phyloP scores from a whole-genome alignment of 306 rosid species.

The Inga leiocalycina region DNA sequence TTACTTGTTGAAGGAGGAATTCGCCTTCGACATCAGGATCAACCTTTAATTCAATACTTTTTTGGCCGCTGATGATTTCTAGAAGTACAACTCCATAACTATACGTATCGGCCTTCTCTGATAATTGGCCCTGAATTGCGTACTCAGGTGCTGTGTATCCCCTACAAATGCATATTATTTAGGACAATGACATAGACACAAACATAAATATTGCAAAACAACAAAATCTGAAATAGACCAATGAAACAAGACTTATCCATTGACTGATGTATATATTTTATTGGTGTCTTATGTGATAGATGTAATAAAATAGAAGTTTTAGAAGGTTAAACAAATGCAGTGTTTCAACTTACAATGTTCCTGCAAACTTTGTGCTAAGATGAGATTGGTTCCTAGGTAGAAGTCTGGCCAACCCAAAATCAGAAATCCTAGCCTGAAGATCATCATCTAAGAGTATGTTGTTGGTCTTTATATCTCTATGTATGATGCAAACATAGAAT shows the following conservation, averaged over 20 bases:
- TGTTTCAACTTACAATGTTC: slow-evolving; percentile 62
- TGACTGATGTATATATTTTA: background rate
- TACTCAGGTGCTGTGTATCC: slow-evolving; percentile 83
- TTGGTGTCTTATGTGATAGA: background rate
- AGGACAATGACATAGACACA: background rate
- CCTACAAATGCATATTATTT: slow-evolving; percentile 28
- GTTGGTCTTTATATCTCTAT: slow-evolving; percentile 70
- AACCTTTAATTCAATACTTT: slow-evolving; percentile 46
- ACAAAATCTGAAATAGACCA: background rate
- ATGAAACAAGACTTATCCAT: background rate
- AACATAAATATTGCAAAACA: background rate
- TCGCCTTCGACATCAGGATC: slow-evolving; percentile 44
- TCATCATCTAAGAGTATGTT: slow-evolving; percentile 72
- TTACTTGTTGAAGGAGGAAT: slow-evolving; percentile 68
- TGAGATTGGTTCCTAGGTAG: slow-evolving; percentile 63
- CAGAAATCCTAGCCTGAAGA: slow-evolving; percentile 67
- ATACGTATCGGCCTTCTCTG: slow-evolving; percentile 61
- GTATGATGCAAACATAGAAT: slow-evolving; percentile 71
- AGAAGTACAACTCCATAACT: slow-evolving; percentile 74
- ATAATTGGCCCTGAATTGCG: slow-evolving; percentile 74
- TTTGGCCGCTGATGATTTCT: slow-evolving; percentile 68
- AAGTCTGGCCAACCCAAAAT: slow-evolving; percentile 80
- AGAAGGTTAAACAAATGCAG: background rate
- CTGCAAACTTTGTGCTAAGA: slow-evolving; percentile 70
- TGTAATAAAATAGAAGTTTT: background rate